These are phyloP conservation scores for Phyllosticta citriasiana DNA, from an alignment of 2,329 filamentous ascomycete species.

Conservation along the genomic window DNA sequence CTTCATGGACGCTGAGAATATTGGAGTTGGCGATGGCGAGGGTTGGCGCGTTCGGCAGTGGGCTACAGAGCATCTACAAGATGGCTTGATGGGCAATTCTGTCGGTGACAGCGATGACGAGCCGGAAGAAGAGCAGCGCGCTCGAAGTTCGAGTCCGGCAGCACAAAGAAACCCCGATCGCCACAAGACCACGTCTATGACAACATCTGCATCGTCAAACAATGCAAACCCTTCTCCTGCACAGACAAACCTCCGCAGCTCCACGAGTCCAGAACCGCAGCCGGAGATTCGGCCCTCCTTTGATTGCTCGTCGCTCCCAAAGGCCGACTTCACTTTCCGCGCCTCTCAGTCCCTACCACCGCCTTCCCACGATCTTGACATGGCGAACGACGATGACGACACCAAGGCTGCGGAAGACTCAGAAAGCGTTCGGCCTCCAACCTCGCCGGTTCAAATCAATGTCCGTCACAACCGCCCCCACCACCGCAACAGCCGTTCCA, in stretches of 20 bases:
- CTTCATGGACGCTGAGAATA: constrained; percentile 72
- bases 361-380: constrained; percentile 40
- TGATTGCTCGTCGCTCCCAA: constrained; percentile 20
- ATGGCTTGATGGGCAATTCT: constrained; percentile 27
- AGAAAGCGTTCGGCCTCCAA: not conserved
- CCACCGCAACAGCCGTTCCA: constrained; percentile 21
- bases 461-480: constrained; percentile 19
- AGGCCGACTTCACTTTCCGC: constrained; percentile 55
- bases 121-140: constrained; percentile 42
- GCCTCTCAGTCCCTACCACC: constrained; percentile 50
- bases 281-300: constrained; percentile 12
- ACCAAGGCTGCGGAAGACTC: not conserved
- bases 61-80: constrained; percentile 61
- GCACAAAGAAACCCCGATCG: constrained; percentile 31
- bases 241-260: not conserved
- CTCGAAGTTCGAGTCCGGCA: constrained; percentile 50
- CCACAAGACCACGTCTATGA: not conserved
- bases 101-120: constrained; percentile 62
- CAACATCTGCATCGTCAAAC: constrained; percentile 2
- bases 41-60: constrained; percentile 56
- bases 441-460: constrained; percentile 13
- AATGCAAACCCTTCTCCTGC: not conserved
- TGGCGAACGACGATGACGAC: constrained; percentile 42
- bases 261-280: constrained; percentile 9
- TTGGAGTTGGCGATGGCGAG: constrained; percentile 72